Evolutionary conservation across 1,139 yeast genomes (phyloP).

Genomic region (Hansenula anomala): DNA sequence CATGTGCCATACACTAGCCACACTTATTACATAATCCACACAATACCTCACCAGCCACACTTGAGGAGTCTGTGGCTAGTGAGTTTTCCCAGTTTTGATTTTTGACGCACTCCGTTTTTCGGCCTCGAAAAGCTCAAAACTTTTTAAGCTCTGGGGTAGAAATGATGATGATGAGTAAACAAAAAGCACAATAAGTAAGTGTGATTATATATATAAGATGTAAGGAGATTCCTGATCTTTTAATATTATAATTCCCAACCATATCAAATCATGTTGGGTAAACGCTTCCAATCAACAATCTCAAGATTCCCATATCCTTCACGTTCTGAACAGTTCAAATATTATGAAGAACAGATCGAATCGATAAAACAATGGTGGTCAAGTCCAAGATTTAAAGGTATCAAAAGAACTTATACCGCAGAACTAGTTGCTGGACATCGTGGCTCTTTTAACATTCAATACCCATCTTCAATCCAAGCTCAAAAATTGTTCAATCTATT

Average conservation of each 20-base stretch:
- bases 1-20: too few species aligned
- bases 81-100: neutral
- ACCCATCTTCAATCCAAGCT: conserved; percentile 54
- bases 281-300: conserved; percentile 1
- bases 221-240: too few species aligned
- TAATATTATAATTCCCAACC: too few species aligned
- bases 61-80: neutral
- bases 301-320: conserved; percentile 1
- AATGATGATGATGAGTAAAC: too few species aligned
- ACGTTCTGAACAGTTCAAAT: neutral
- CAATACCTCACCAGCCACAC: neutral
- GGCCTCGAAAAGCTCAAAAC: neutral
- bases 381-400: conserved; percentile 41
- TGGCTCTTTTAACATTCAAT: conserved; percentile 36
- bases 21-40: too few species aligned
- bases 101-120: neutral
- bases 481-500: conserved; percentile 34
- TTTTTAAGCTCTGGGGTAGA: too few species aligned
- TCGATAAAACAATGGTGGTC: conserved; percentile 49
- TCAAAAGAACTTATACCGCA: conserved; percentile 50
- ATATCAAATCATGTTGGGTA: neutral
- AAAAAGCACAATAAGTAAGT: too few species aligned
- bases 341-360: conserved; percentile 13
- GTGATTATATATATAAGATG: too few species aligned
- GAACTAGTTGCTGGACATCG: conserved; percentile 48